phyloP scores from a whole-genome alignment of 768 basidiomycete species.

The Suillus bovinus region DNA sequence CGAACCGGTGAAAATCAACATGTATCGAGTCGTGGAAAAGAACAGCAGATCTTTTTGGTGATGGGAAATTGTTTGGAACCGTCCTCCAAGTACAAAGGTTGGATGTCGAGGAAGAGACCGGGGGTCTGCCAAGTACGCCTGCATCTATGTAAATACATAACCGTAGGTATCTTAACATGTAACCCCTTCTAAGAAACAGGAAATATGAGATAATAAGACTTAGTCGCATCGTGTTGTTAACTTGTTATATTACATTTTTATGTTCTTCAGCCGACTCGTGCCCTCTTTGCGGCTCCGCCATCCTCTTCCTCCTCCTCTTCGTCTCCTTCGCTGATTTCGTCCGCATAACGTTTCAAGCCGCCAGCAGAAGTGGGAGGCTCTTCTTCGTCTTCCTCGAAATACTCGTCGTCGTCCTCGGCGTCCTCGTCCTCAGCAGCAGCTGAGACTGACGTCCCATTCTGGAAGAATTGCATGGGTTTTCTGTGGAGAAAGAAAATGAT shows the following conservation, averaged over 20 bases:
- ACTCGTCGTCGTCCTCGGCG: conserved; percentile 21
- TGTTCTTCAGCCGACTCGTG: conserved; percentile 19
- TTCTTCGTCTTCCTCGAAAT: conserved; percentile 22
- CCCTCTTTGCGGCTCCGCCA: conserved; percentile 22
- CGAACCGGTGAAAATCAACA: too few species aligned
- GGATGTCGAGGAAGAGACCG: not conserved
- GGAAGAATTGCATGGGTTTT: not conserved
- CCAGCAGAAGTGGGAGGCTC: conserved; percentile 4
- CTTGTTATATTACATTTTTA: not conserved
- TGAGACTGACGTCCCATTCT: conserved; percentile 16
- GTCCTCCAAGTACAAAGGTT: too few species aligned
- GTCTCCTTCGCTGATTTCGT: conserved; percentile 21
- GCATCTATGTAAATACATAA: not conserved
- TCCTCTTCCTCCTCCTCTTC: conserved; percentile 17
- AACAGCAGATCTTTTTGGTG: too few species aligned
- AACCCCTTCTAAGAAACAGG: not conserved
- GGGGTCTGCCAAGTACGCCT: not conserved
- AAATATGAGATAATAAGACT: conserved; percentile 4
- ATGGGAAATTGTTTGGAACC: too few species aligned
- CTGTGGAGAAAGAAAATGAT: not conserved
- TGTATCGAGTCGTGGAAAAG: too few species aligned
- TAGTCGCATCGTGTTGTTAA: not conserved
- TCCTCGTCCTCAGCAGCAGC: conserved; percentile 9
- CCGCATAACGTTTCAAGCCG: conserved; percentile 28
- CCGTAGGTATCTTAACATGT: not conserved